A percentile compares a stretch with the other conserved stretches of the same genome.
phyloP scores from a whole-genome alignment of 2,329 filamentous ascomycete genomes.

The Chaetomiaceae sp. region DNA sequence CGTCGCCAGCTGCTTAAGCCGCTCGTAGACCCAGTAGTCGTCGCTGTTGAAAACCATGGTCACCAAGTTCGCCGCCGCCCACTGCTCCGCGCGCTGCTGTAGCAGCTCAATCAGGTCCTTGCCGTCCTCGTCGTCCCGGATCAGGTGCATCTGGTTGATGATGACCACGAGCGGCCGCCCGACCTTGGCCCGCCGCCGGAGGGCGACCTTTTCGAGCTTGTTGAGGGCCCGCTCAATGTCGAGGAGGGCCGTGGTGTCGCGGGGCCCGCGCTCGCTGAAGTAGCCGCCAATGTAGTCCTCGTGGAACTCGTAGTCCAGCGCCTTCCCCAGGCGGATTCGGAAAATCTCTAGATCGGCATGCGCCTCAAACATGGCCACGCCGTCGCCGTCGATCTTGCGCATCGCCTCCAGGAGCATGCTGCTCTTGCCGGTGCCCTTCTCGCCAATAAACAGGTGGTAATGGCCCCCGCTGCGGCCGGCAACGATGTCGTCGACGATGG shows the following conservation, averaged over 20 bases:
- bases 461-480: conserved; percentile 68
- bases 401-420: conserved; percentile 95
- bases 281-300: conserved; percentile 97
- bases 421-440: conserved; percentile 95
- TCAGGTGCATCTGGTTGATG: conserved; percentile 87
- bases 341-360: conserved; percentile 95
- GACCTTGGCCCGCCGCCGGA: conserved; percentile 59
- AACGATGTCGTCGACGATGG: conserved; percentile 76
- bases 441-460: conserved; percentile 87
- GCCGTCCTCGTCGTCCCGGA: conserved; percentile 90
- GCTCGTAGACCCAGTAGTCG: conserved; percentile 98
- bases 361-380: conserved; percentile 92
- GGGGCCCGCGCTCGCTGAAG: conserved; percentile 88
- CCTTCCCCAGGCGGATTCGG: conserved; percentile 85
- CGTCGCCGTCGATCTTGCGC: conserved; percentile 84
- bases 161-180: conserved; percentile 80
- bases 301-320: conserved; percentile 92
- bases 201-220: conserved; percentile 93
- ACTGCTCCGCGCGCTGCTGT: conserved; percentile 92
- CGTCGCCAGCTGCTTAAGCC: conserved; percentile 85
- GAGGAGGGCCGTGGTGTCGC: conserved; percentile 85
- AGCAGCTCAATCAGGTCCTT: conserved; percentile 88
- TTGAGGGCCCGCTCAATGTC: conserved; percentile 97
- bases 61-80: conserved; percentile 87
- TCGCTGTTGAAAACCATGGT: conserved; percentile 94